Evolutionary conservation across 441 rosid species (phyloP).

Genomic region (Croton laevigatus): DNA sequence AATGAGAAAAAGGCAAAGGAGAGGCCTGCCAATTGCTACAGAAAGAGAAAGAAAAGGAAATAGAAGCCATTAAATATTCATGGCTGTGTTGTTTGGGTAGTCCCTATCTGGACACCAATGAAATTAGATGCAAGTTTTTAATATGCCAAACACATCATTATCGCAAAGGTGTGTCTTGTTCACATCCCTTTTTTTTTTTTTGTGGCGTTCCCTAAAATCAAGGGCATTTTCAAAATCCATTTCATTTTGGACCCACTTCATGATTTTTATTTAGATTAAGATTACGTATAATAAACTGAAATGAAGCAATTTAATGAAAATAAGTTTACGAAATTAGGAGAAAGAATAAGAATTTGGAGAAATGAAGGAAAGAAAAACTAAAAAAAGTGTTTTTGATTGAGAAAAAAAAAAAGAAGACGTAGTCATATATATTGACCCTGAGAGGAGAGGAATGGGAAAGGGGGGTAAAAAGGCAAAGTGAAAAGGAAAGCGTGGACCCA

Average conservation of each 20-base stretch:
- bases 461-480: conserved; percentile 24
- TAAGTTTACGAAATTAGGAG: no score
- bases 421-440: conserved; percentile 33
- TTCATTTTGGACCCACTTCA: no score
- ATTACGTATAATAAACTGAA: no score
- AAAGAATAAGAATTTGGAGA: background rate
- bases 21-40: background rate
- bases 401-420: background rate
- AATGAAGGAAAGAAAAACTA: background rate
- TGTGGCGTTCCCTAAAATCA: no score
- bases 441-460: conserved; percentile 22
- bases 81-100: conserved; percentile 26
- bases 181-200: background rate
- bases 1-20: conserved; percentile 6
- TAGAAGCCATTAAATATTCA: conserved; percentile 22
- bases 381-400: no score
- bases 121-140: conserved; percentile 24
- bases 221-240: no score
- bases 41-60: background rate
- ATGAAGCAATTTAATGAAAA: no score
- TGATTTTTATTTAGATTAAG: no score
- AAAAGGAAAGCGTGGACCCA: conserved; percentile 42
- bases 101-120: conserved; percentile 36
- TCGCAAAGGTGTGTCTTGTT: conserved; percentile 12
- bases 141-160: conserved; percentile 25